A percentile compares a stretch with the other conserved stretches of the same genome.
These are phyloP conservation scores for Saccharomycopsis sp. DNA, from an alignment of 805 yeast species.

Conservation along the genomic window DNA sequence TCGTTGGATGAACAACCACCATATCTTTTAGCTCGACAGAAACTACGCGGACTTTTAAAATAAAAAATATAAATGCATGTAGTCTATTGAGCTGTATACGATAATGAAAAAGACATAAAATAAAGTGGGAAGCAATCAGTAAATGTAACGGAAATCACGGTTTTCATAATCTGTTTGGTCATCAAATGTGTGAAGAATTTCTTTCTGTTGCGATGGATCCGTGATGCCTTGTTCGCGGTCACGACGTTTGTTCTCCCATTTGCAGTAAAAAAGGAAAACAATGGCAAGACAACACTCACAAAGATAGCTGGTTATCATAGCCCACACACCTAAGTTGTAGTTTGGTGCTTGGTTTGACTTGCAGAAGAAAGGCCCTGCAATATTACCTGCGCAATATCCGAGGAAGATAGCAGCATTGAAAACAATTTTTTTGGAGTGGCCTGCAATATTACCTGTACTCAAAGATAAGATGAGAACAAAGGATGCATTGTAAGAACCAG, in stretches of 20 bases:
- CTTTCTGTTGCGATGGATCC: constrained; percentile 23
- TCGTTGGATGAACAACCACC: no score
- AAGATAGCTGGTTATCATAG: constrained; percentile 29
- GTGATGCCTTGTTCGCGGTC: constrained; percentile 31
- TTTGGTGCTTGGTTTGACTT: constrained; percentile 37
- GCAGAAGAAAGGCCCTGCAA: constrained; percentile 50
- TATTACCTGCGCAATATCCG: constrained; percentile 48
- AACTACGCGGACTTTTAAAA: no score
- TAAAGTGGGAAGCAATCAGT: constrained; percentile 23
- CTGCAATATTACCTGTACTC: constrained; percentile 45
- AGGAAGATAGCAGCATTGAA: constrained; percentile 40
- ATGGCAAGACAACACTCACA: constrained; percentile 2
- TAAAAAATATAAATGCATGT: background rate
- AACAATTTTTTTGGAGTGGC: constrained; percentile 49
- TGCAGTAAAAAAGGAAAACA: constrained; percentile 24
- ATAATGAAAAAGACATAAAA: no score
- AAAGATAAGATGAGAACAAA: constrained; percentile 32
- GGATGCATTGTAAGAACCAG: constrained; percentile 33
- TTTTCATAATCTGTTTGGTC: constrained; percentile 59
- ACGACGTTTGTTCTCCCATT: constrained; percentile 44
- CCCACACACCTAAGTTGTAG: constrained; percentile 35
- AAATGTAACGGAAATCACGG: constrained; percentile 48
- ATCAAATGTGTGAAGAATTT: constrained; percentile 37
- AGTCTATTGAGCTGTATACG: background rate
- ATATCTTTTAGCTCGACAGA: no score